Percentiles rank a stretch among this genome's conserved stretches.
phyloP scores from a whole-genome alignment of 441 rosid genomes.

The Macaranga tanarius region DNA sequence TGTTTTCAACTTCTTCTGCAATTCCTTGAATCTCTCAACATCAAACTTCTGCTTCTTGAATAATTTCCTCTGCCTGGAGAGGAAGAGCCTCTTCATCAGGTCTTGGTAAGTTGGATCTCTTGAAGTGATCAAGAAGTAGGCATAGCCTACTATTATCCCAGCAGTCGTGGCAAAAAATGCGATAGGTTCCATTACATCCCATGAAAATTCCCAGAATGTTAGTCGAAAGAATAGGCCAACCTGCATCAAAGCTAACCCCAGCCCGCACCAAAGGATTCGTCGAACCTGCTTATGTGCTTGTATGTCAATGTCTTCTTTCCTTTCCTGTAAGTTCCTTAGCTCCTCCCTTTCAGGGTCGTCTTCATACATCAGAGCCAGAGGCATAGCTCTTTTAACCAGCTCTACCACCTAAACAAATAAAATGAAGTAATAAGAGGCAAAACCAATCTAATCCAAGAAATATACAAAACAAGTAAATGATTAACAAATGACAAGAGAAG shows the following conservation, averaged over 20 bases:
- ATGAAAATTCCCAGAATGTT: constrained; percentile 95
- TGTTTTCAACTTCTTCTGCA: constrained; percentile 55
- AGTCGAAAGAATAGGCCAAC: constrained; percentile 67
- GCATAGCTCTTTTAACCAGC: constrained; percentile 74
- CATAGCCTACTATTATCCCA: constrained; percentile 74
- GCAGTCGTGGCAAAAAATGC: constrained; percentile 72
- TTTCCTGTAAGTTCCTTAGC: constrained; percentile 51
- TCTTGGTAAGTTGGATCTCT: constrained; percentile 93
- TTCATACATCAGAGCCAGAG: constrained; percentile 65
- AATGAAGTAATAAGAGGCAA: not conserved
- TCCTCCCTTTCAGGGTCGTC: constrained; percentile 60
- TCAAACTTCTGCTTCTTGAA: constrained; percentile 56
- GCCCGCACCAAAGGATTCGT: constrained; percentile 73
- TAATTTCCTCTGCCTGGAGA: constrained; percentile 74
- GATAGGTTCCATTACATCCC: constrained; percentile 99
- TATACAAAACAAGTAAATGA: not conserved
- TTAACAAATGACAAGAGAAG: not conserved
- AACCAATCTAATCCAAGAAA: constrained; percentile 1
- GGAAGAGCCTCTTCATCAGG: constrained; percentile 76
- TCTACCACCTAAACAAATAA: constrained; percentile 62
- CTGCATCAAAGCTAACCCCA: constrained; percentile 58
- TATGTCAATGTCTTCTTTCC: constrained; percentile 77
- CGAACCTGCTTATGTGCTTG: constrained; percentile 82
- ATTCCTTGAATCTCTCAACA: constrained; percentile 56
- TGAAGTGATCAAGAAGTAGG: constrained; percentile 77